Base-by-base conservation (phyloP, 495 filamentous ascomycete genomes). In the Penicillium desertorum region DNA sequence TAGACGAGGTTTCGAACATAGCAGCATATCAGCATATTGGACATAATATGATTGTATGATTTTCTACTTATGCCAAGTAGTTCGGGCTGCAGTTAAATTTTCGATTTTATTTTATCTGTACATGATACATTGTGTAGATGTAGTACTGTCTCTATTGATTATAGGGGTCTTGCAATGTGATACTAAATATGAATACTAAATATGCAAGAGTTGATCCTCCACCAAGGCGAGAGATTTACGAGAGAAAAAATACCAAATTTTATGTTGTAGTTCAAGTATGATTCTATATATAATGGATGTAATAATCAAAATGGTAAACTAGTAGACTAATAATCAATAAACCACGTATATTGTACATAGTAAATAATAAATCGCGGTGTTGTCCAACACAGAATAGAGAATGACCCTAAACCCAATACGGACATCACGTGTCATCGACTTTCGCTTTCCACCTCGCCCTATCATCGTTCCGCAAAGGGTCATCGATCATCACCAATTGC, bases 401-500 rank as follows among this genome's bases (percentile, higher is more conserved):
- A 22, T 5, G 9, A 17, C 65, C 30, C 65, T 68, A 70, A 51
- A 29, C 65, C 63, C n/a, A 47, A 64, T 57, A 32, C 5, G 25
- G 44, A 36, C 20, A 20, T 69, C 66, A 71, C 58, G 60, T 71
- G 66, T 42, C 46, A 22, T 60, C 32, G 52, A 62, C 61, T 51
- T 59, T 58, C 51, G 46, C 42, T 60, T 64, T 59, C 61, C 64
- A 67, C 66, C 57, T 67, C 64, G 60, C 58, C 66, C 66, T 69
- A 69, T 62, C 63, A 69, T 46, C 51, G 48, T 34, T 56, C 49
- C 50, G 48, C 56, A 56, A 67, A 67, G 58, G 65, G 62, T 70
- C 67, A 71, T 69, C 65, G 66, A 66, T 58, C 57, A 63, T 59
- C 62, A 63, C 63, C 65, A 56, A 71, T 70, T 70, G 56, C 64